A percentile compares a stretch with the other conserved stretches of the same genome.
phyloP scores from a whole-genome alignment of 225 moss, liverwort and hornwort species.

The Anthoceros angustus region DNA sequence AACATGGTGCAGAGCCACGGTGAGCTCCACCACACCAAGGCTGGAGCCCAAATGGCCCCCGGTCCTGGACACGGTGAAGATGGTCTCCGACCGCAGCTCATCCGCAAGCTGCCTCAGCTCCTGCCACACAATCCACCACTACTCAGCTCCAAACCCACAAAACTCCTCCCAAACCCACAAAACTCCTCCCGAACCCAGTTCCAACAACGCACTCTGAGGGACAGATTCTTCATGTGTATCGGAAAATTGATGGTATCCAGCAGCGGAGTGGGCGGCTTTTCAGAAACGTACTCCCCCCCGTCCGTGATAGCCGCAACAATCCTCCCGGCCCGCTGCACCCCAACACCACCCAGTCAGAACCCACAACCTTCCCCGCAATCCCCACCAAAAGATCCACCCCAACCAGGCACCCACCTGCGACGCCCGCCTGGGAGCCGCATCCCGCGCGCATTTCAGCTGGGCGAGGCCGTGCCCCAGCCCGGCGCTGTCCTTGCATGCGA shows the following conservation, averaged over 20 bases:
- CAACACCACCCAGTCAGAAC: background rate
- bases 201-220: background rate
- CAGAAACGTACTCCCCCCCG: constrained; percentile 15
- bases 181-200: background rate
- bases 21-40: constrained; percentile 1
- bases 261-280: constrained; percentile 26
- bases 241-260: constrained; percentile 26
- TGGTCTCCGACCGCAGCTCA: background rate
- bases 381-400: too few relatives aligned
- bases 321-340: background rate
- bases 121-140: background rate
- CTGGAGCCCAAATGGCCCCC: background rate
- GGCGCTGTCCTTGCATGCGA: too few relatives aligned
- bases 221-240: constrained; percentile 28
- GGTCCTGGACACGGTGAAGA: constrained; percentile 3
- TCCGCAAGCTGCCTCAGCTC: constrained; percentile 1
- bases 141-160: background rate
- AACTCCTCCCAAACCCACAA: background rate
- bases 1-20: background rate
- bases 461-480: too few relatives aligned
- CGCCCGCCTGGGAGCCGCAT: too few relatives aligned
- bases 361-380: too few relatives aligned
- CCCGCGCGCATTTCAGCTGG: too few relatives aligned
- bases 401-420: too few relatives aligned
- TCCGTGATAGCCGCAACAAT: constrained; percentile 7